Evolutionary conservation across 2,329 filamentous ascomycete species (phyloP), one percentile per base, ranked within the genome.

Genomic region (Gnomoniopsis sp.): DNA sequence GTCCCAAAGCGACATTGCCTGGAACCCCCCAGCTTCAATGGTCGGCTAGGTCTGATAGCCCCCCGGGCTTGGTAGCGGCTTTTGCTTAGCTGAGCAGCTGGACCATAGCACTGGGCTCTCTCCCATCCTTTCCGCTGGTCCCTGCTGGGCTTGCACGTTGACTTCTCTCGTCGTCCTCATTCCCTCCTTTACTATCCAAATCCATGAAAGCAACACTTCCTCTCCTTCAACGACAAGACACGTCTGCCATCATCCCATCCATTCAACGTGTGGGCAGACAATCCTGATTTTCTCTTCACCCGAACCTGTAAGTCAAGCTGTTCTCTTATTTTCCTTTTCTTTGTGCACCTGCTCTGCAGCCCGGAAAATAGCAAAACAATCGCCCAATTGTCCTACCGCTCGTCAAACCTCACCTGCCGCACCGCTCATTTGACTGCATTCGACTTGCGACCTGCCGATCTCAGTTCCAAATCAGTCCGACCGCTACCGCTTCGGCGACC

Each of bases 251-350:
- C 47, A 30, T 49, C 53, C n/a, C 12, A 14, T 22, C 34, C 46
- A 17, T 17, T 15, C 38, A 7, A 3, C n/a, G 12, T 19, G 23
- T 15, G n/a, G 12, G n/a, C 22, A 47, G 11, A 11, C 11, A 14
- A 23, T 26, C 44, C 49, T 52, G n/a, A 36, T 51, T 43, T 43
- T 34, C 49, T 58, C 48, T 49, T 58, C 38, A 38, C 41, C 50
- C 50, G 49, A 51, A 48, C 44, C 56, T 63, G 66, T 68, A 66
- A 65, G 66, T 68, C n/a, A 53, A 26, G 54, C 43, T 50, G 21
- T 33, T 59, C 58, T 48, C 54, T 50, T 36, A 44, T 56, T 12
- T 44, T 33, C 22, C 53, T n/a, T 21, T 49, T 22, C 48, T 44
- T 48, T 59, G 51, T 59, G 53, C 47, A 48, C 49, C 26, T 49